These are phyloP conservation scores for Candida mattraensis DNA, from an alignment of 805 yeast species.

Conservation along the genomic window DNA sequence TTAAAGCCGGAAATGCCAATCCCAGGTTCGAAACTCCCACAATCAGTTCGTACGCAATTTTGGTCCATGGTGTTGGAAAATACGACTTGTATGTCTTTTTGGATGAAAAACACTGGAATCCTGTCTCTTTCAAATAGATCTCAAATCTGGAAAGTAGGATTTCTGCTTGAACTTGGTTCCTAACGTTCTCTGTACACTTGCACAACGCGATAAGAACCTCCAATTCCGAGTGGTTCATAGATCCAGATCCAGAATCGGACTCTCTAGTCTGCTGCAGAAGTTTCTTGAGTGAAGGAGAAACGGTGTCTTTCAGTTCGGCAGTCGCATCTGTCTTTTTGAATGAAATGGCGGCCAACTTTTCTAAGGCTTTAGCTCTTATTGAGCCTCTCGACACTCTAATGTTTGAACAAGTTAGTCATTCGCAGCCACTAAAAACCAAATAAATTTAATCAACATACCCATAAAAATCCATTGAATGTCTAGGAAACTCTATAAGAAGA, in stretches of 20 bases:
- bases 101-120: constrained; percentile 40
- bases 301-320: constrained; percentile 20
- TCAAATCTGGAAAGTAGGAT: constrained; percentile 45
- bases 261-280: constrained; percentile 20
- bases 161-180: constrained; percentile 41
- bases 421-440: background rate
- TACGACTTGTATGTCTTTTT: constrained; percentile 27
- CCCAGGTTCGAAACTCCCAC: constrained; percentile 33
- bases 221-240: constrained; percentile 35
- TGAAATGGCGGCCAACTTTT: constrained; percentile 36
- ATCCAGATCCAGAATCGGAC: constrained; percentile 15
- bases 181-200: constrained; percentile 38
- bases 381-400: constrained; percentile 36
- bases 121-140: constrained; percentile 45
- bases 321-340: constrained; percentile 24
- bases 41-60: constrained; percentile 36
- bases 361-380: constrained; percentile 38
- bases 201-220: constrained; percentile 61
- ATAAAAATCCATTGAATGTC: constrained; percentile 2
- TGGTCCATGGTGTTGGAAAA: constrained; percentile 44
- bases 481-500: background rate
- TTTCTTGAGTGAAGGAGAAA: constrained; percentile 26
- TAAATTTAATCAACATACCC: constrained; percentile 6
- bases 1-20: constrained; percentile 18
- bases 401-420: background rate